A percentile compares a stretch with the other conserved stretches of the same genome.
Conservation (phyloP, 148 eudicot genomes). For the Oxyria digyna region DNA sequence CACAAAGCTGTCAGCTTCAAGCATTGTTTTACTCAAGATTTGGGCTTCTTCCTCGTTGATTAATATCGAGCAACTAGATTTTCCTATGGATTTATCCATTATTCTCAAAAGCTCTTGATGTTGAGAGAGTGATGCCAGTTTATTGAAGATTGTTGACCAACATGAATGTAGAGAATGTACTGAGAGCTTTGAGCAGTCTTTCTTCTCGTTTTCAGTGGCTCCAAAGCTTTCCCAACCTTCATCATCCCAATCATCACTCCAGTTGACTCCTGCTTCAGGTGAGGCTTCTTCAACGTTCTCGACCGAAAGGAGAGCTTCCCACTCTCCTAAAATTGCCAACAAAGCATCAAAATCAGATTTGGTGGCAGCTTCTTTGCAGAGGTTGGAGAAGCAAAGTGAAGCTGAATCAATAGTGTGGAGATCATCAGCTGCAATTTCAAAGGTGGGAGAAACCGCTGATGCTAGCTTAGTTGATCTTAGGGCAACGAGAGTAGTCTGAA, state of each 20-base stretch:
- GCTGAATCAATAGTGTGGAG: conserved; percentile 59
- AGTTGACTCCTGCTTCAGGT: conserved; percentile 27
- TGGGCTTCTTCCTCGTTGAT: conserved; percentile 46
- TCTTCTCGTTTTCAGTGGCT: conserved; percentile 33
- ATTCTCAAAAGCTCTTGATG: conserved; percentile 31
- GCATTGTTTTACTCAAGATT: conserved; percentile 25
- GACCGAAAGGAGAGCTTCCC: conserved; percentile 58
- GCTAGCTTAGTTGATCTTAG: conserved; percentile 72
- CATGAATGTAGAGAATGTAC: conserved; percentile 79
- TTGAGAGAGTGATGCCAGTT: conserved; percentile 29
- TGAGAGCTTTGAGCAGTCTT: conserved; percentile 15
- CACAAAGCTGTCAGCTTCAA: conserved; percentile 41
- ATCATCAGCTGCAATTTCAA: conserved; percentile 61
- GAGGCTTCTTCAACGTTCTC: conserved; percentile 28
- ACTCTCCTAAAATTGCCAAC: conserved; percentile 53
- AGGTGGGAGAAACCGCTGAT: conserved; percentile 39
- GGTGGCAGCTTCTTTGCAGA: conserved; percentile 40
- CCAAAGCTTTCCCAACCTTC: conserved; percentile 95
- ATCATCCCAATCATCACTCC: conserved; percentile 89
- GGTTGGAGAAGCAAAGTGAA: conserved; percentile 58
- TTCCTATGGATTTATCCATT: conserved; percentile 39
- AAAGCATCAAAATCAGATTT: conserved; percentile 46
- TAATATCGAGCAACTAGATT: conserved; percentile 27
- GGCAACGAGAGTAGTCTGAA: conserved; percentile 67
- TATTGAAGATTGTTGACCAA: conserved; percentile 61